Evolutionary conservation across 2,329 filamentous ascomycete genomes (phyloP), one percentile per base, ranked within the genome.

Genomic region (Colletotrichum aenigma): DNA sequence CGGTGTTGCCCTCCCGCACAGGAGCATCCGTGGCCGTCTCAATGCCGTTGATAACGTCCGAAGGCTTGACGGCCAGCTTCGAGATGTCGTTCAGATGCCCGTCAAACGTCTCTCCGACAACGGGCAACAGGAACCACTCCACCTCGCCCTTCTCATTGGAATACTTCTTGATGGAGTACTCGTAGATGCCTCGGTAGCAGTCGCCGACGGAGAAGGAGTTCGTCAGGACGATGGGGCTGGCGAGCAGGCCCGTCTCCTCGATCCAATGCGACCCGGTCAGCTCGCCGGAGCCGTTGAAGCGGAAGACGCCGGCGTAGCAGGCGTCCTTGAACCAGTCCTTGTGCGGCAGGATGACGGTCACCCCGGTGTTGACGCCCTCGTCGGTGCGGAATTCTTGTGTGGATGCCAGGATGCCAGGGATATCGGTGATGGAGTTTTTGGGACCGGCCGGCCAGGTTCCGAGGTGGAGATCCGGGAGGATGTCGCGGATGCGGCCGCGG

Each of bases 261-360:
- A 93, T 89, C 88, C 90, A 92, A 78, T 93, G 90, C 12, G 85
- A 85, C 4, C 91, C 91, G 0, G 91, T 93, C 84, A 93, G 85
- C 81, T 93, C 91, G 56, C 92, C 91, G 61, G 88, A 89, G 70
- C 92, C 91, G 78, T 93, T 93, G 85, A 93, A 92, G 76, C 88
- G 87, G 82, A 92, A 93, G 64, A 89, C 79, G n/a, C 86, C 86
- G 5, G 88, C 86, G 62, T 89, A 87, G 70, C 85, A 87, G 55
- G 86, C 86, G 12, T 85, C 83, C 60, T 84, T 75, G 79, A 84
- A 84, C 87, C 88, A 90, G 62, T 87, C 81, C 6, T 78, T 60
- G 13, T 87, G 85, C 1, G 88, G 87, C 1, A 90, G 79, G 69
- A 90, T 88, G 48, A 86, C 85, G 2, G 89, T 90, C 13, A 90